A percentile compares a stretch with the other conserved stretches of the same genome.
Evolutionary conservation across 202 grass and related monocot genomes (phyloP).

Genomic region (Musa balbisiana): DNA sequence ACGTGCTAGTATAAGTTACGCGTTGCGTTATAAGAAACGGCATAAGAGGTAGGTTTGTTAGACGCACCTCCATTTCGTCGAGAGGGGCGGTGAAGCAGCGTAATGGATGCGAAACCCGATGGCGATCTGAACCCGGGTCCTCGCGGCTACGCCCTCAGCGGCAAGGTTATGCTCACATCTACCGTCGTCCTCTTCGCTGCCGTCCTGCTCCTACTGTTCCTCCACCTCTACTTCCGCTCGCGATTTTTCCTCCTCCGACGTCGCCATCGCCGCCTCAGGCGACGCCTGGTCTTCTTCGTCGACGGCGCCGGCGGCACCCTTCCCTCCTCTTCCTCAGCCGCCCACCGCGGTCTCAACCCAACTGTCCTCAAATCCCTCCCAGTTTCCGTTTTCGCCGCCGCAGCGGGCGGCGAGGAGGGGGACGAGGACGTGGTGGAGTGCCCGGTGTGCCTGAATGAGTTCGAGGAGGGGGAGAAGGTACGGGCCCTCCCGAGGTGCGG

Average conservation of each 20-base stretch:
- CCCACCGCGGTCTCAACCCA: constrained; percentile 1
- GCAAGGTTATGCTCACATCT: constrained; percentile 22
- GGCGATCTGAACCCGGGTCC: background rate
- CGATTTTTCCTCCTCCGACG: constrained; percentile 35
- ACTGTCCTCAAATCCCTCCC: constrained; percentile 15
- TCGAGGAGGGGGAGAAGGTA: constrained; percentile 45
- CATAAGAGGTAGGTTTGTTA: background rate
- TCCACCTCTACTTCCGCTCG: constrained; percentile 63
- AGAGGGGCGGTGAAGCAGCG: background rate
- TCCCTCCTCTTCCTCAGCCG: background rate
- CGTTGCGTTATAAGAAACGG: background rate
- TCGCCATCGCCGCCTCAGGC: background rate
- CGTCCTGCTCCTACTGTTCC: constrained; percentile 47
- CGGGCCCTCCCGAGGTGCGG: constrained; percentile 45
- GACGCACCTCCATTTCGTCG: background rate
- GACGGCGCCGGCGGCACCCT: background rate
- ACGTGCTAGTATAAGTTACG: background rate
- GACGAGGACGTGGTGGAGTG: constrained; percentile 25
- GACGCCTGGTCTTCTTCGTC: constrained; percentile 29
- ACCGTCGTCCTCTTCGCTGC: constrained; percentile 39
- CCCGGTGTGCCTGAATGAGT: constrained; percentile 60
- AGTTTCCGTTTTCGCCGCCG: background rate
- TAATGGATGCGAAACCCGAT: background rate
- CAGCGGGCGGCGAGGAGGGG: background rate
- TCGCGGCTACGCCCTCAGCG: constrained; percentile 22